These are phyloP conservation scores for Mariannaea elegans DNA, from an alignment of 2,329 filamentous ascomycete genomes.

Conservation along the genomic window DNA sequence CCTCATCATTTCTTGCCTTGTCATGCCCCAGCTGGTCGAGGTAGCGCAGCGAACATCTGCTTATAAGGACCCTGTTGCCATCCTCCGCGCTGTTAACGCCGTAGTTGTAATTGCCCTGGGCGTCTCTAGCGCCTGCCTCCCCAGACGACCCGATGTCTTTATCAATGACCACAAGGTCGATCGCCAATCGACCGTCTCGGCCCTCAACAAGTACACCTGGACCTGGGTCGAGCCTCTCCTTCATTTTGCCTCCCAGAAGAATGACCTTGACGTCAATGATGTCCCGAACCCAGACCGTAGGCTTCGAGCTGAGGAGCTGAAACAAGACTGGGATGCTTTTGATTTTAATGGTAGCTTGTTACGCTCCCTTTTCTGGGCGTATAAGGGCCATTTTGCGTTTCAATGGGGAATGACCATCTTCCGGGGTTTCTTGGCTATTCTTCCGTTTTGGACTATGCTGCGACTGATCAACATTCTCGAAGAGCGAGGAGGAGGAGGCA, in stretches of 20 bases:
- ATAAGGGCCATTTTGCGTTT: constrained; percentile 62
- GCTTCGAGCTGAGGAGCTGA: constrained; percentile 60
- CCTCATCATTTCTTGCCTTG: constrained; percentile 53
- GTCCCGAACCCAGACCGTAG: constrained; percentile 68
- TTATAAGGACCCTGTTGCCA: constrained; percentile 53
- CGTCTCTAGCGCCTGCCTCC: constrained; percentile 63
- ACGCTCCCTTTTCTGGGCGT: constrained; percentile 66
- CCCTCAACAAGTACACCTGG: constrained; percentile 71
- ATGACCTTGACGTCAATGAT: constrained; percentile 68
- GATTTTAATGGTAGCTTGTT: constrained; percentile 64
- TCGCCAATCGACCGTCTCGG: constrained; percentile 67
- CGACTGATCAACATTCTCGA: constrained; percentile 74
- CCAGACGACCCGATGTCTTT: constrained; percentile 74
- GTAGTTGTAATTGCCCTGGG: constrained; percentile 54
- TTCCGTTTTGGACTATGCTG: constrained; percentile 75
- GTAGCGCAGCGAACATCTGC: constrained; percentile 43
- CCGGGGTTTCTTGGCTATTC: constrained; percentile 68
- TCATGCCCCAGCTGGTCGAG: constrained; percentile 55
- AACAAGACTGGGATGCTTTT: constrained; percentile 58
- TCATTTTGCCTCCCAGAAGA: constrained; percentile 62
- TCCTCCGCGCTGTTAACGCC: constrained; percentile 57
- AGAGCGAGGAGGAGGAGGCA: constrained; percentile 54
- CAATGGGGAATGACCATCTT: constrained; percentile 68
- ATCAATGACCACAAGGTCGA: constrained; percentile 69
- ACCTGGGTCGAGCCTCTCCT: constrained; percentile 69